Conservation (phyloP, 2,329 filamentous ascomycete species). For the Verticillium isaacii region DNA sequence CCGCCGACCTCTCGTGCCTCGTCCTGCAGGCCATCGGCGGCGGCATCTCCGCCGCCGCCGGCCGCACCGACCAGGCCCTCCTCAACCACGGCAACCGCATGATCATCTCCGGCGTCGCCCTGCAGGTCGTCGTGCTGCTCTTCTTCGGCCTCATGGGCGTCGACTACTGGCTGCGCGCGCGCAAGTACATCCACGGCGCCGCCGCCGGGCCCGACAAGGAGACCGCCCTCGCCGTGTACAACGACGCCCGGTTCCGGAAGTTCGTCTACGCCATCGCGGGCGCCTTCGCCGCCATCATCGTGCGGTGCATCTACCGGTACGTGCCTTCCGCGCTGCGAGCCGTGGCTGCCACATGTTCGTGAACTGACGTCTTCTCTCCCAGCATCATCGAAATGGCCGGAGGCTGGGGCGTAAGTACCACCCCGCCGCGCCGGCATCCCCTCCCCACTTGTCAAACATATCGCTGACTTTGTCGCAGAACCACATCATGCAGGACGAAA, state of each 20-base stretch:
- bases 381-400: conserved; percentile 60
- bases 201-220: conserved; percentile 17
- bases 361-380: not conserved
- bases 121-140: conserved; percentile 47
- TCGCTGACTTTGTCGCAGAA: conserved; percentile 24
- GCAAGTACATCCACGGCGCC: conserved; percentile 28
- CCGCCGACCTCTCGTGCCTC: conserved; percentile 53
- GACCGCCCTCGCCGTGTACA: conserved; percentile 31
- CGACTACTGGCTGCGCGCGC: conserved; percentile 41
- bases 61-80: conserved; percentile 29
- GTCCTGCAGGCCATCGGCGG: conserved; percentile 56
- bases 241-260: conserved; percentile 32
- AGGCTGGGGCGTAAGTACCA: conserved; percentile 43
- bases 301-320: conserved; percentile 52
- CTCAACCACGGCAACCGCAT: conserved; percentile 41
- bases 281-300: conserved; percentile 40
- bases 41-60: conserved; percentile 46
- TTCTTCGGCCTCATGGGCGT: conserved; percentile 36
- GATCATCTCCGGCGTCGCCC: conserved; percentile 49
- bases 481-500: conserved; percentile 57
- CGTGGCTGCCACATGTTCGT: too few relatives aligned
- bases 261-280: conserved; percentile 39
- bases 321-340: conserved; percentile 12
- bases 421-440: too few relatives aligned
- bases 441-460: not conserved